Evolutionary conservation across 805 yeast species (phyloP).

Genomic region (Kluyveromyces dobzhanskii): DNA sequence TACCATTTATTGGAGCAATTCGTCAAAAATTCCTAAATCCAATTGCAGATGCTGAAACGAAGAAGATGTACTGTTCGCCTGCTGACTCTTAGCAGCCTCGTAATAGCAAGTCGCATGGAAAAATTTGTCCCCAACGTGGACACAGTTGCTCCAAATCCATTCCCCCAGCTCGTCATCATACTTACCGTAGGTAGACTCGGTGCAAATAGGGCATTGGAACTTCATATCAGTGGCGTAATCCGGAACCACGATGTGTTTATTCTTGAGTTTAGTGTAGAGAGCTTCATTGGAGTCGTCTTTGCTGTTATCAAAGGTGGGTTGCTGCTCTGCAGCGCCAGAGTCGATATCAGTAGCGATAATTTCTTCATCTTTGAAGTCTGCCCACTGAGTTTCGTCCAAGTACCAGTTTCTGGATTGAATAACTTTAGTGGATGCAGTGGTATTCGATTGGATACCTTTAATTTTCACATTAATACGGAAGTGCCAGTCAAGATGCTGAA

Average conservation of each 20-base stretch:
- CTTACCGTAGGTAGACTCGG: constrained; percentile 52
- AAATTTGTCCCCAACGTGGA: constrained; percentile 39
- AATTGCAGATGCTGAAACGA: constrained; percentile 10
- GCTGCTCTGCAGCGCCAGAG: constrained; percentile 6
- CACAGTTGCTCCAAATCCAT: constrained; percentile 74
- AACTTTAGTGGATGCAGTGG: constrained; percentile 20
- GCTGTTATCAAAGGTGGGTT: constrained; percentile 4
- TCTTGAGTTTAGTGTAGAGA: constrained; percentile 23
- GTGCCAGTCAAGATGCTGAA: constrained; percentile 90
- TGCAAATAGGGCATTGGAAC: constrained; percentile 60
- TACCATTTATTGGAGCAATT: neutral
- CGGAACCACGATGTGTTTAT: constrained; percentile 58
- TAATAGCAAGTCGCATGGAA: constrained; percentile 62
- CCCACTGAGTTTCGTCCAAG: constrained; percentile 64
- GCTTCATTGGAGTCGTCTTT: constrained; percentile 16
- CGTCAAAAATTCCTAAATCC: constrained; percentile 19
- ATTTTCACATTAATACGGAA: constrained; percentile 76
- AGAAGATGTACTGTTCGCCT: constrained; percentile 5
- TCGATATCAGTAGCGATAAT: constrained; percentile 33
- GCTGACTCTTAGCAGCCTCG: constrained; percentile 38
- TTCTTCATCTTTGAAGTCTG: constrained; percentile 61
- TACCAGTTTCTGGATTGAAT: constrained; percentile 82
- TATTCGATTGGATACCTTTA: constrained; percentile 31
- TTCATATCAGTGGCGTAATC: constrained; percentile 49
- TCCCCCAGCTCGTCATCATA: constrained; percentile 71